These are phyloP conservation scores for Polytrichum formosum DNA, from an alignment of 225 moss, liverwort and hornwort genomes.

Conservation along the genomic window DNA sequence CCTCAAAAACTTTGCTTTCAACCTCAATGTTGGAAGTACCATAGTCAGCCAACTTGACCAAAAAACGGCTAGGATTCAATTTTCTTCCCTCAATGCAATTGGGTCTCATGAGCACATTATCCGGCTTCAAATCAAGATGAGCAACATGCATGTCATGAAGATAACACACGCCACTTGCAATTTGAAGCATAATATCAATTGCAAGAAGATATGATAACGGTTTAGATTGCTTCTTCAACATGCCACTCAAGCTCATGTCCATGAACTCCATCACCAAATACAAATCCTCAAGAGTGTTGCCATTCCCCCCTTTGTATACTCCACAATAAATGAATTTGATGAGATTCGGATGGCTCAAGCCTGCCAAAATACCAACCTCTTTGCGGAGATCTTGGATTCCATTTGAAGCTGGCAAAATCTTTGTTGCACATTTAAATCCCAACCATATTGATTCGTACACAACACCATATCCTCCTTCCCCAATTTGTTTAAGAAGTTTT, in stretches of 20 bases:
- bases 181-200: constrained; percentile 17
- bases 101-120: constrained; percentile 16
- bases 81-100: background rate
- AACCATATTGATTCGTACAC: constrained; percentile 3
- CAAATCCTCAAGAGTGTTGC: background rate
- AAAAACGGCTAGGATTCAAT: background rate
- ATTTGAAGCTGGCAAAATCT: constrained; percentile 3
- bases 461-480: background rate
- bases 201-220: constrained; percentile 9
- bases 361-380: constrained; percentile 10
- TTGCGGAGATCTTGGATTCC: constrained; percentile 2
- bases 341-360: constrained; percentile 13
- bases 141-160: constrained; percentile 16
- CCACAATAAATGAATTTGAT: constrained; percentile 22
- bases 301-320: background rate
- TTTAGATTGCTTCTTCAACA: constrained; percentile 5
- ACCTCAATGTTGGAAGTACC: constrained; percentile 22
- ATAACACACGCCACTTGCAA: constrained; percentile 22
- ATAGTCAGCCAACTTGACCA: constrained; percentile 19
- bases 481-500: background rate
- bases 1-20: background rate
- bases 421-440: constrained; percentile 16
- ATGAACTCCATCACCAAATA: constrained; percentile 23
- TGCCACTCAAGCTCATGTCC: constrained; percentile 7
- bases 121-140: constrained; percentile 22